These are phyloP conservation scores for Zygoascus meyerae DNA, from an alignment of 1,139 yeast genomes.

Conservation along the genomic window DNA sequence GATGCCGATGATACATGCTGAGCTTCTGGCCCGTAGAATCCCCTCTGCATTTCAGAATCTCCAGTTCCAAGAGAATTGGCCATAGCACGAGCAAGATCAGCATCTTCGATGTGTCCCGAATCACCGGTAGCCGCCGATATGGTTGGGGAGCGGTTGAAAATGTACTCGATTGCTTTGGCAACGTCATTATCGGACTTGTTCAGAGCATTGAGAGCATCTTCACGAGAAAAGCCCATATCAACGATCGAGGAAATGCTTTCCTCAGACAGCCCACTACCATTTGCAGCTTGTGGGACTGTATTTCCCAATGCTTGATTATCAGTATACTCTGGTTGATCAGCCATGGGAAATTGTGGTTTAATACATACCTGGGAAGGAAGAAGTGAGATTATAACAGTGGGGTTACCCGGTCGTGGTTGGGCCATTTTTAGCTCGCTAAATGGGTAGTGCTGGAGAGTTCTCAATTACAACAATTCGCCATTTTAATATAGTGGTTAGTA, in stretches of 20 bases:
- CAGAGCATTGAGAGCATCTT: constrained; percentile 33
- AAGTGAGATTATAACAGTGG: neutral
- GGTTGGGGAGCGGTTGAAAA: constrained; percentile 37
- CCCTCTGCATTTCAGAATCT: neutral
- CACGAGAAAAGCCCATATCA: constrained; percentile 59
- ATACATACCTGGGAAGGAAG: neutral
- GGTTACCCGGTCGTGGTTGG: neutral
- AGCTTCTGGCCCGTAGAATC: neutral
- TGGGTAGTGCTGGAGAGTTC: too few species aligned
- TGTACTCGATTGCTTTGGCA: constrained; percentile 49
- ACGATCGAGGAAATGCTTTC: constrained; percentile 36
- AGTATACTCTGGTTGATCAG: constrained; percentile 1
- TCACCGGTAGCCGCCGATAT: constrained; percentile 1
- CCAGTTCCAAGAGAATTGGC: constrained; percentile 11
- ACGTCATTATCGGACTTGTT: constrained; percentile 42
- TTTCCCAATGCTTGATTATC: constrained; percentile 5
- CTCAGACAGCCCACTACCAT: constrained; percentile 8
- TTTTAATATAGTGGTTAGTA: constrained; percentile 21
- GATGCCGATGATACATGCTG: constrained; percentile 1
- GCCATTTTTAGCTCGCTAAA: too few species aligned
- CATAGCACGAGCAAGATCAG: constrained; percentile 18
- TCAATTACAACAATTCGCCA: constrained; percentile 12
- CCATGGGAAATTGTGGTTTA: neutral
- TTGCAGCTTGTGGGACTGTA: constrained; percentile 1
- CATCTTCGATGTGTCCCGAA: constrained; percentile 12